Evolutionary conservation across 75 land plant genomes (phyloP), one percentile per base, ranked within the genome.

Genomic region (Gnetum montanum): DNA sequence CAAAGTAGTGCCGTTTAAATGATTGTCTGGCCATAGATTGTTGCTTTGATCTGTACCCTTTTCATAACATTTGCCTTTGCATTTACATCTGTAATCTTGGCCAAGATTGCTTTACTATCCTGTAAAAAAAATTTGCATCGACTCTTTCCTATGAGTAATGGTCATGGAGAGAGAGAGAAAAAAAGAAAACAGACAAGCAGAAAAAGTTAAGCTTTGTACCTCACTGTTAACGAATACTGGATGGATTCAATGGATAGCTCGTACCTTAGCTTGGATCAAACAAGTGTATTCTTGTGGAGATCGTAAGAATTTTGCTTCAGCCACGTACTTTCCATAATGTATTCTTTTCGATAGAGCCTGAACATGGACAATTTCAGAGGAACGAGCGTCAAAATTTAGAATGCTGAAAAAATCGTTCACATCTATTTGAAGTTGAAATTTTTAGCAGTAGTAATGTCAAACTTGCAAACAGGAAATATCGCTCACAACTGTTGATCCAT

Each of bases 381-480:
- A n/a, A n/a, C n/a, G n/a, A n/a, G n/a, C n/a, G n/a, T n/a, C n/a
- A n/a, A n/a, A n/a, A n/a, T n/a, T n/a, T n/a, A n/a, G n/a, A n/a
- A n/a, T n/a, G n/a, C n/a, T n/a, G n/a, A n/a, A n/a, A n/a, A n/a
- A n/a, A n/a, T n/a, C n/a, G n/a, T n/a, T n/a, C n/a, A n/a, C n/a
- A n/a, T n/a, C n/a, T n/a, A n/a, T n/a, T n/a, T n/a, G n/a, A n/a
- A n/a, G n/a, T n/a, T n/a, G n/a, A n/a, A n/a, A n/a, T n/a, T n/a
- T n/a, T n/a, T n/a, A n/a, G n/a, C n/a, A n/a, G n/a, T n/a, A n/a
- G 10, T 8, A 53, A 36, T 13, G 13, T 13, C 55, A n/a, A 45
- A 92, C 97, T 95, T 92, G 97, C 64, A 92, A 65, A 65, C 97
- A 92, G 26, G 71, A 68, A 24, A 82, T 86, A 65, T 92, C 97